Evolutionary conservation across 805 yeast genomes (phyloP), one percentile per base, ranked within the genome.

Genomic region (Candida lessepsii): DNA sequence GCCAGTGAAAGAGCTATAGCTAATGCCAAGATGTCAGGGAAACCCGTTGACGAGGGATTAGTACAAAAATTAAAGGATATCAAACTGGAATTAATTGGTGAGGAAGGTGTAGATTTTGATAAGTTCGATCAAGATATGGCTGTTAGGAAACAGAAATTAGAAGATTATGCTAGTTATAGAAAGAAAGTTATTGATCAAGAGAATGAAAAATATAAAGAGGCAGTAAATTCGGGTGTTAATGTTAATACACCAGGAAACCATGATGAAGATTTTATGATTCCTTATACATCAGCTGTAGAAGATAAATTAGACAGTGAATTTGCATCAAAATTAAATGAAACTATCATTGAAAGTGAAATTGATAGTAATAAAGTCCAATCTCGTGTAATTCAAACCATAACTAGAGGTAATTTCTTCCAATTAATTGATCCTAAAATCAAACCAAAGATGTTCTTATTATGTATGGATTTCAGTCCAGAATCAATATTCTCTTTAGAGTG

Each of bases 401-500:
- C 87, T 2, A 66, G 89, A 46, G 90, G 90, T 2, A 71, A 74
- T 46, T 80, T 80, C 51, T 81, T 80, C 52, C 74, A 74, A 45
- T 58, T 76, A 20, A 63, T 69, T 27, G 65, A 65, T 48, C 71
- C 72, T 13, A 58, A 58, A 41, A 56, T 63, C 36, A 70, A 69
- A 44, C 75, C 75, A 29, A 78, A 79, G 50, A 76, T 86, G 55
- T 87, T 81, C 58, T 62, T 89, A 35, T 73, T 88, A 15, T 87
- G 93, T 53, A 76, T 84, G 67, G 96, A 90, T 57, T 74, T 84
- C 47, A 80, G 91, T 3, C 84, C 87, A 0, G 96, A 88, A 56
- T 82, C 95, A 2, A 71, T 73, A 27, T 85, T 84, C 59, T 93
- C 96, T 0, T 68, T 90, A 16, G 93, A 87, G 53, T 89, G 96